phyloP scores from a whole-genome alignment of 177 flowering plant species.

The Vitis hybrid region DNA sequence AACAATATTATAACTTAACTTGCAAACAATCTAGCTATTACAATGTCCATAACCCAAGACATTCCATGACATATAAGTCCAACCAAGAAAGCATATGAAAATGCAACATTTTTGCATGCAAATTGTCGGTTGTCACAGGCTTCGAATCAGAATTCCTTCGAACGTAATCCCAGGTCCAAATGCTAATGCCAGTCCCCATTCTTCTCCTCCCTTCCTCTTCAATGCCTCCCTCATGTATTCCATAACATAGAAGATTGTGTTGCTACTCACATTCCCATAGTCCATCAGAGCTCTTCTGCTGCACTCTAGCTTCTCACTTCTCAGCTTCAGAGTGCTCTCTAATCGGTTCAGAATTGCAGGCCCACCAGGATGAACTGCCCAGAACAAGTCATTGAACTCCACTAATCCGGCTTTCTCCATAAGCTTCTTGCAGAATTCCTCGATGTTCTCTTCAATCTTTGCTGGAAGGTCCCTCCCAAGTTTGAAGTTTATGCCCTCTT shows the following conservation, averaged over 20 bases:
- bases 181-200: constrained; percentile 74
- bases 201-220: constrained; percentile 43
- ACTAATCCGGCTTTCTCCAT: constrained; percentile 37
- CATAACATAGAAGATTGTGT: constrained; percentile 65
- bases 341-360: constrained; percentile 67
- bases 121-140: constrained; percentile 27
- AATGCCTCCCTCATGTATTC: constrained; percentile 64
- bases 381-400: constrained; percentile 58
- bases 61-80: neutral
- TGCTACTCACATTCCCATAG: constrained; percentile 75
- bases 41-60: too few species aligned
- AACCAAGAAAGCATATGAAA: neutral
- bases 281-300: constrained; percentile 72
- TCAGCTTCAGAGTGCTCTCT: constrained; percentile 45
- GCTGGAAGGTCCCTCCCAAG: constrained; percentile 72
- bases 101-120: neutral
- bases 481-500: constrained; percentile 70
- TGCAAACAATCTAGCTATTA: too few species aligned
- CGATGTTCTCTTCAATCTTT: constrained; percentile 68
- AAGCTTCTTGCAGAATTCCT: constrained; percentile 58
- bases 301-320: constrained; percentile 43
- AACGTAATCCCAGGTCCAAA: constrained; percentile 83
- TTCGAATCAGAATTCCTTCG: constrained; percentile 69
- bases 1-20: too few species aligned
- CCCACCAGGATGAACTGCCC: constrained; percentile 87